Evolutionary conservation across 2,329 filamentous ascomycete species (phyloP), one percentile per base, ranked within the genome.

Genomic region (Gyromitra esculenta): DNA sequence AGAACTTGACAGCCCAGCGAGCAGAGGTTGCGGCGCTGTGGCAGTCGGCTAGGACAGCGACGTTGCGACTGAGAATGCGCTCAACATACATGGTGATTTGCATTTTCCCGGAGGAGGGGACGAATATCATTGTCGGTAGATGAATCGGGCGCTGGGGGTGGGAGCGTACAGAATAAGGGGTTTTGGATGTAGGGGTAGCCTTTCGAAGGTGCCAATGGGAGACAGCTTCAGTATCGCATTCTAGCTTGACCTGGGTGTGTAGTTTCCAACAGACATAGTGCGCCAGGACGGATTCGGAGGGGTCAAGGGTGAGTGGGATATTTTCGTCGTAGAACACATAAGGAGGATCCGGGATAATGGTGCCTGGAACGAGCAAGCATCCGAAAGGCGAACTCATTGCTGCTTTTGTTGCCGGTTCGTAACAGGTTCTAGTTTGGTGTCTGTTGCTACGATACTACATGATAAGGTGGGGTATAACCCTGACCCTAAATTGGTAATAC

Each of bases 1-100:
- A 13, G 18, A 57, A 68, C 37, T 68, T 68, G 35, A 39, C 37
- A 39, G 37, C 13, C 64, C 52, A 68, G 5, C 37, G 35, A 1
- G 65, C 7, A 7, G 39, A 7, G 52, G 15, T n/a, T 31, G 25
- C 2, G 8, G 52, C 0, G 21, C 15, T 59, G 18, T 13, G 21
- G 18, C 37, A 68, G 3, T 11, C 15, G 9, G 11, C 7, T 6
- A 59, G 37, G 11, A 68, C 18, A 15, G 65, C 65, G 9, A 68
- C 65, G 7, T 37, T 59, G 11, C 15, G 65, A 13, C 18, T 45
- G 7, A 68, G 35, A 7, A 48, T 11, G 11, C 60, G 60, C 2
- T 63, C 60, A 6, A 63, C 15, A 13, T 56, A 56, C n/a, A 56
- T 37, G 5, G 9, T 4, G 13, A 25, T 56, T 13, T 21, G n/a